These are phyloP conservation scores for Colletotrichum gigasporum DNA, from an alignment of 2,329 filamentous ascomycete species.

Conservation along the genomic window DNA sequence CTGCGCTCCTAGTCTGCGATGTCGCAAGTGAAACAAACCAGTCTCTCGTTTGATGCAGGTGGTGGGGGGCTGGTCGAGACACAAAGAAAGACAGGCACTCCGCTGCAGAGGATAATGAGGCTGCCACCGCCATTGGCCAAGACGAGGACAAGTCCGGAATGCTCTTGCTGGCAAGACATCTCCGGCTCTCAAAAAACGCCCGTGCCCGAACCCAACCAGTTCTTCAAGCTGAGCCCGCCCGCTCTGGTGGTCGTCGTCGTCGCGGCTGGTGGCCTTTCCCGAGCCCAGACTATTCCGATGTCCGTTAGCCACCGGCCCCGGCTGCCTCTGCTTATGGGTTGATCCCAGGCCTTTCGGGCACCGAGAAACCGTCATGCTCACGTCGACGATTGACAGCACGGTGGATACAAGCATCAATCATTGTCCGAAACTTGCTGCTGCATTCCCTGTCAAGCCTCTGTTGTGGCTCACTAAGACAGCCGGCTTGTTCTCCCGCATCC, in stretches of 20 bases:
- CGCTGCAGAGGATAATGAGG: not conserved
- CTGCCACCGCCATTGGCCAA: not conserved
- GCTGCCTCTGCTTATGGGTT: not conserved
- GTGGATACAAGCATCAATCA: not conserved
- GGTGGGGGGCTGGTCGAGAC: slow-evolving; percentile 11
- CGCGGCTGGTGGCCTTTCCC: not conserved
- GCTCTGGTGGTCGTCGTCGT: not conserved
- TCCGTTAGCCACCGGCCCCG: not conserved
- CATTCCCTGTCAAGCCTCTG: not conserved
- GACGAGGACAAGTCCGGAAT: not conserved
- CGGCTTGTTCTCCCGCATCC: not conserved
- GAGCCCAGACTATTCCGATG: not conserved
- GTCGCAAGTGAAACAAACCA: slow-evolving; percentile 22
- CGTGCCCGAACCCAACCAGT: not conserved
- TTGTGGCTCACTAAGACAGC: not conserved
- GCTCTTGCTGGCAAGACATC: not conserved
- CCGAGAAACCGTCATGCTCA: not conserved
- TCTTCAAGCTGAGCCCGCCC: not conserved
- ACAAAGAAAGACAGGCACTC: slow-evolving; percentile 5
- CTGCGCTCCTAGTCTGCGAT: slow-evolving; percentile 9
- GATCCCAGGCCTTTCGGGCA: not conserved
- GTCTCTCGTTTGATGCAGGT: slow-evolving; percentile 13
- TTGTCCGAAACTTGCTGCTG: not conserved
- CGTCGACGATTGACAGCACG: not conserved
- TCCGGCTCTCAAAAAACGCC: not conserved